A percentile compares a stretch with the other conserved stretches of the same genome.
Evolutionary conservation across 345 rosid genomes (phyloP).

Genomic region (Noccaea bulbosa): DNA sequence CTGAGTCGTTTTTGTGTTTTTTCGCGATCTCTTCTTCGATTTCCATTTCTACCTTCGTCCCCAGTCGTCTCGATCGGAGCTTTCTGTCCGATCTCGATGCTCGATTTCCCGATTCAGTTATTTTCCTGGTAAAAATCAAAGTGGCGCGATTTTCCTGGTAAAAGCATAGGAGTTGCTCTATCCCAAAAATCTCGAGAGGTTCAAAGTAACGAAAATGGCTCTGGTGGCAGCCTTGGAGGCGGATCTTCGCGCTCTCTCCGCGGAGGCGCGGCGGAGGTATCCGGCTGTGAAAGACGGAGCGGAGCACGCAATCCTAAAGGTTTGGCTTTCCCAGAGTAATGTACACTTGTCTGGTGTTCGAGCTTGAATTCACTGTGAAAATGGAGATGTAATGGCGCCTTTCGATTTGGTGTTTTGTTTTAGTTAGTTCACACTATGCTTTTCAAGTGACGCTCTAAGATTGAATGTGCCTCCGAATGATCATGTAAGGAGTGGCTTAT

Average conservation of each 20-base stretch:
- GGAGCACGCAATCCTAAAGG: slow-evolving; percentile 94
- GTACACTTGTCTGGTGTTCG: neutral
- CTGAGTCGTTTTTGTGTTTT: slow-evolving; percentile 8
- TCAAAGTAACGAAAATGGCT: slow-evolving; percentile 59
- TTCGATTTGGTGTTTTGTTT: slow-evolving; percentile 17
- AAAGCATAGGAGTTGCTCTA: slow-evolving; percentile 25
- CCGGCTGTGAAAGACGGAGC: slow-evolving; percentile 97
- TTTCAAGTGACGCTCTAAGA: neutral
- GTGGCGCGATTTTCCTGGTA: slow-evolving; percentile 9
- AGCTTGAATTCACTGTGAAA: slow-evolving; percentile 28
- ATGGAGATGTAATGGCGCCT: slow-evolving; percentile 16
- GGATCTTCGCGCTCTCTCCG: slow-evolving; percentile 97
- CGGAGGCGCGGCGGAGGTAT: slow-evolving; percentile 91
- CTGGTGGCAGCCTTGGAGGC: slow-evolving; percentile 93
- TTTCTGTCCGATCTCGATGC: slow-evolving; percentile 44
- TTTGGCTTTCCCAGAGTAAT: slow-evolving; percentile 27
- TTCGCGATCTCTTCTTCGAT: slow-evolving; percentile 19
- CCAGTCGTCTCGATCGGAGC: slow-evolving; percentile 35
- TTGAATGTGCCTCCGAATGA: neutral
- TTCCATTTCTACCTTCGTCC: slow-evolving; percentile 17
- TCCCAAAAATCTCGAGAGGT: slow-evolving; percentile 23
- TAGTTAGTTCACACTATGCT: neutral
- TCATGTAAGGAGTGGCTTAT: slow-evolving; percentile 2
- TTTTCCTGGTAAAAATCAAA: slow-evolving; percentile 2
- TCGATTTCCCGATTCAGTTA: neutral